These are phyloP conservation scores for Pneumocystis wakefieldiae DNA, from an alignment of 1,139 yeast genomes.

Conservation along the genomic window DNA sequence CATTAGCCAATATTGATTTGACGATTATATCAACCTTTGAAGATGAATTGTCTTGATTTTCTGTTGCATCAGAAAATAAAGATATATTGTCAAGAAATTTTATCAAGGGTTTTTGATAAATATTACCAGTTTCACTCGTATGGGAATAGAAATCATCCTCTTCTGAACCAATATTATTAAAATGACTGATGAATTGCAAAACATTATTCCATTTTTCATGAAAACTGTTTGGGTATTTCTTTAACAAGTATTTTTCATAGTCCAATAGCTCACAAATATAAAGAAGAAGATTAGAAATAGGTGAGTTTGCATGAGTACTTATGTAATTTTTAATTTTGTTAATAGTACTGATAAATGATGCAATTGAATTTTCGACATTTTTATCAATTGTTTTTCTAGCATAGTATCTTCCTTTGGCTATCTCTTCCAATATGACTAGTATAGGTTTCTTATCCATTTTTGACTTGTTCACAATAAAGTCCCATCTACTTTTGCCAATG, in stretches of 20 bases:
- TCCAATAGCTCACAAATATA: slow-evolving; percentile 9
- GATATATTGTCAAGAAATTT: slow-evolving; percentile 47
- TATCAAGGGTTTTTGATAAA: slow-evolving; percentile 17
- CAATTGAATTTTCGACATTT: slow-evolving; percentile 12
- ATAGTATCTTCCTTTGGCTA: slow-evolving; percentile 10
- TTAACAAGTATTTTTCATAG: slow-evolving; percentile 19
- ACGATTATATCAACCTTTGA: background rate
- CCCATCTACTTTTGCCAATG: slow-evolving; percentile 46
- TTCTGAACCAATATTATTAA: slow-evolving; percentile 5
- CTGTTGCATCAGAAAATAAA: slow-evolving; percentile 30
- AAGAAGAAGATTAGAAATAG: slow-evolving; percentile 2
- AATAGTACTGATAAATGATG: slow-evolving; percentile 25
- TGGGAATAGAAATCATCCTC: slow-evolving; percentile 25
- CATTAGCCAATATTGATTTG: background rate
- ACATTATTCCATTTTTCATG: slow-evolving; percentile 15
- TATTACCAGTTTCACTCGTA: slow-evolving; percentile 5
- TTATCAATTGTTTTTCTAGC: slow-evolving; percentile 7
- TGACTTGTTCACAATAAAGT: slow-evolving; percentile 15
- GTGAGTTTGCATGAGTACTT: slow-evolving; percentile 18
- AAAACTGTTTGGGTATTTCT: slow-evolving; percentile 23
- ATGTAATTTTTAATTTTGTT: slow-evolving; percentile 11
- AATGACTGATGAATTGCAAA: slow-evolving; percentile 8
- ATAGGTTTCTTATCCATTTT: slow-evolving; percentile 8
- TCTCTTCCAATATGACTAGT: slow-evolving; percentile 12
- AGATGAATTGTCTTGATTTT: slow-evolving; percentile 15